Evolutionary conservation across 352 stramenopile species (phyloP).

Genomic region (Globisporangium mamillatum): DNA sequence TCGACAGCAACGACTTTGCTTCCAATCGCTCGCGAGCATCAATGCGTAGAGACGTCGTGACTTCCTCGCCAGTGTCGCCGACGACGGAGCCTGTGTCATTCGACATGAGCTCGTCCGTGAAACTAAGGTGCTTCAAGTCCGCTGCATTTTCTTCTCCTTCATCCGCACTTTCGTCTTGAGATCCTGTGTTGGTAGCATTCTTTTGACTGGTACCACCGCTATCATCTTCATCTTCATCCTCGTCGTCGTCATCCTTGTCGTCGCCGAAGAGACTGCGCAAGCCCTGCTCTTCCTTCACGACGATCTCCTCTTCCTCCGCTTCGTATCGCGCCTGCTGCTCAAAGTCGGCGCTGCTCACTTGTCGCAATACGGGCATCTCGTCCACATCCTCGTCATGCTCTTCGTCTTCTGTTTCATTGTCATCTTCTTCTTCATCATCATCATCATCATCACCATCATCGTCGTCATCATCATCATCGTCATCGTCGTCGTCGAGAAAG

Average conservation of each 20-base stretch:
- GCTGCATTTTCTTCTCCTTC: not conserved
- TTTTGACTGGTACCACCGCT: not conserved
- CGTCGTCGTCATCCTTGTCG: slow-evolving; percentile 1
- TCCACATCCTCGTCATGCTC: slow-evolving; percentile 11
- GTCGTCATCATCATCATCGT: slow-evolving; percentile 14
- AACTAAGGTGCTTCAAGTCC: slow-evolving; percentile 5
- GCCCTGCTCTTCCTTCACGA: slow-evolving; percentile 13
- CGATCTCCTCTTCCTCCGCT: slow-evolving; percentile 14
- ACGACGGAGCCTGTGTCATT: not conserved
- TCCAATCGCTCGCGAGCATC: slow-evolving; percentile 8
- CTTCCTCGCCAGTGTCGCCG: not conserved
- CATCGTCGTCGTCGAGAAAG: slow-evolving; percentile 8
- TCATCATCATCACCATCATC: slow-evolving; percentile 6
- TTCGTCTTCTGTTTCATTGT: slow-evolving; percentile 13
- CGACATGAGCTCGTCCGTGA: slow-evolving; percentile 6
- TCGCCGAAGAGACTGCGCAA: slow-evolving; percentile 11
- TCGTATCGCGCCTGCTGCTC: slow-evolving; percentile 14
- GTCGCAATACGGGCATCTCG: not conserved
- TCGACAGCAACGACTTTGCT: slow-evolving; percentile 12
- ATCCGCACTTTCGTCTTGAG: slow-evolving; percentile 3
- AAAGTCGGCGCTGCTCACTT: slow-evolving; percentile 14
- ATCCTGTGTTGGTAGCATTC: not conserved
- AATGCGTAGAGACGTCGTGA: not conserved
- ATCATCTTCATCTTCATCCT: not conserved
- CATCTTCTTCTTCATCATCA: slow-evolving; percentile 1